These are phyloP conservation scores for Gossypium davidsonii DNA, from an alignment of 441 rosid species.

Conservation along the genomic window DNA sequence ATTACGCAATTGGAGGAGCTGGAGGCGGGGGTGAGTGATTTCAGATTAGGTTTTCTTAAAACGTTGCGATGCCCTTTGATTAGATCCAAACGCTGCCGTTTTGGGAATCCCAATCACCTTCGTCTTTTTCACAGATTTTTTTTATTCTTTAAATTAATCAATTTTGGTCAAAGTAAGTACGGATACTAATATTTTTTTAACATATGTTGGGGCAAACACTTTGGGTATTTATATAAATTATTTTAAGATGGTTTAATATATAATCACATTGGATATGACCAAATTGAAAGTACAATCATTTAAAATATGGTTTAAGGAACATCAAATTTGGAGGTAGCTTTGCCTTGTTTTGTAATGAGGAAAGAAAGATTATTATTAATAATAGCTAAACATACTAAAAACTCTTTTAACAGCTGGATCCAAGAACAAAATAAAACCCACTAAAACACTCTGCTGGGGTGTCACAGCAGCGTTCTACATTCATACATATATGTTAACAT, in stretches of 20 bases:
- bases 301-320: no score
- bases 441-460: not conserved
- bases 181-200: not conserved
- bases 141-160: not conserved
- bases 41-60: not conserved
- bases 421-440: not conserved
- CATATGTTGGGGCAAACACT: no score
- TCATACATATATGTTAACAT: not conserved
- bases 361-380: not conserved
- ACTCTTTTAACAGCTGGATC: not conserved
- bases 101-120: not conserved
- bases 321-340: no score
- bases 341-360: not conserved
- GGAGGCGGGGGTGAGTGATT: not conserved
- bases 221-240: no score
- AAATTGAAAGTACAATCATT: no score
- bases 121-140: no score
- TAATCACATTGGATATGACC: no score
- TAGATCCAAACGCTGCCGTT: not conserved
- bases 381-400: not conserved
- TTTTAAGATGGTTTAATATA: no score
- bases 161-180: not conserved
- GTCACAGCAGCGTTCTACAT: not conserved
- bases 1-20: not conserved
- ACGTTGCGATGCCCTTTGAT: not conserved